Evolutionary conservation across 2,329 filamentous ascomycete species (phyloP).

Genomic region (Calycina herbarum): DNA sequence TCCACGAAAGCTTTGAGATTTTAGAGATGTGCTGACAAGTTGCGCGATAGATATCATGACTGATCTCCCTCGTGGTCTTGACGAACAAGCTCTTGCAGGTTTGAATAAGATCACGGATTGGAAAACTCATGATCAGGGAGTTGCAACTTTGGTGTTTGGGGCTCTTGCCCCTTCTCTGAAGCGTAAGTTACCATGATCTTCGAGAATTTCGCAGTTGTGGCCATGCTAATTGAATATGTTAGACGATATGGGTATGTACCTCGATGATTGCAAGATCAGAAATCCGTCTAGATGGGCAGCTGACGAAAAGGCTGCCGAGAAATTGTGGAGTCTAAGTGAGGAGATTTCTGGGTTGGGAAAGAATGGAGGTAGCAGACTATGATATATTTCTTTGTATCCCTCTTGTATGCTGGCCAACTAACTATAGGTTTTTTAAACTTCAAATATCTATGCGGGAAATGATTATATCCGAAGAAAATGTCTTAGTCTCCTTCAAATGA

Average conservation of each 20-base stretch:
- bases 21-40: background rate
- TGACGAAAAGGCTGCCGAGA: conserved; percentile 22
- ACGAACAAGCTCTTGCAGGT: conserved; percentile 11
- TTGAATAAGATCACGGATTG: conserved; percentile 12
- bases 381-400: background rate
- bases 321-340: conserved; percentile 26
- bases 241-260: conserved; percentile 20
- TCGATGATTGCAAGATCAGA: conserved; percentile 24
- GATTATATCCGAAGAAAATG: too few species aligned
- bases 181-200: conserved; percentile 6
- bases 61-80: conserved; percentile 14
- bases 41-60: conserved; percentile 21
- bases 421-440: background rate
- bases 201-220: background rate
- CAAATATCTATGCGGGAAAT: too few species aligned
- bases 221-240: background rate
- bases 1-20: background rate
- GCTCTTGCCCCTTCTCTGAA: conserved; percentile 12
- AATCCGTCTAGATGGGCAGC: conserved; percentile 21
- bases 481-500: background rate
- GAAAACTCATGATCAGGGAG: conserved; percentile 22
- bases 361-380: background rate
- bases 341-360: conserved; percentile 15
- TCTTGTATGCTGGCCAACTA: background rate
- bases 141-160: conserved; percentile 18